These are phyloP conservation scores for Lunularia cruciata DNA, from an alignment of 225 moss, liverwort and hornwort species.

Conservation along the genomic window DNA sequence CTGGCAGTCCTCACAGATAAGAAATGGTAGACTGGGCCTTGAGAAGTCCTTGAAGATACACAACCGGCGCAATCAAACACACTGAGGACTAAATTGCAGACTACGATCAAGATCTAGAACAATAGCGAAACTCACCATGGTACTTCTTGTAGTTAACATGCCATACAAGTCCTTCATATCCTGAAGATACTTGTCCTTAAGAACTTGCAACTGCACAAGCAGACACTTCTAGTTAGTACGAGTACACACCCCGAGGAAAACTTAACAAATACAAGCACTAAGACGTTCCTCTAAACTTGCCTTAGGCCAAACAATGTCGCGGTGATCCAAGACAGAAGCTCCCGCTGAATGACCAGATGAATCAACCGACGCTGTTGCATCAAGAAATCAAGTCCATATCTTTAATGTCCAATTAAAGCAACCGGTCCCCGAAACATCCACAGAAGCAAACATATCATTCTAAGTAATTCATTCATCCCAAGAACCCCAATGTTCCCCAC, in stretches of 20 bases:
- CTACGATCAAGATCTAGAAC: too few species aligned
- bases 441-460: background rate
- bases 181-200: conserved; percentile 42
- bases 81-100: background rate
- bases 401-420: background rate
- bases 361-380: conserved; percentile 47
- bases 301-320: conserved; percentile 56
- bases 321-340: conserved; percentile 39
- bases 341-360: conserved; percentile 44
- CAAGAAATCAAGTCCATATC: conserved; percentile 13
- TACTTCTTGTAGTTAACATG: conserved; percentile 35
- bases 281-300: conserved; percentile 9
- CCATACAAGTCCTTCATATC: conserved; percentile 40
- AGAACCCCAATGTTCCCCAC: background rate
- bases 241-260: background rate
- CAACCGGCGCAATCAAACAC: background rate
- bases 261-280: background rate
- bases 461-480: background rate
- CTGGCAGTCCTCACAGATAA: too few species aligned
- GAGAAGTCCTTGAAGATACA: too few species aligned
- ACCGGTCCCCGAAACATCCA: background rate
- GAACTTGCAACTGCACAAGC: conserved; percentile 36
- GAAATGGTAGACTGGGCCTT: too few species aligned
- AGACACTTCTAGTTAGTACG: background rate
- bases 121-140: conserved; percentile 11